Evolutionary conservation across 1,284 basidiomycete genomes (phyloP).

Genomic region (Sporisorium exsertum): DNA sequence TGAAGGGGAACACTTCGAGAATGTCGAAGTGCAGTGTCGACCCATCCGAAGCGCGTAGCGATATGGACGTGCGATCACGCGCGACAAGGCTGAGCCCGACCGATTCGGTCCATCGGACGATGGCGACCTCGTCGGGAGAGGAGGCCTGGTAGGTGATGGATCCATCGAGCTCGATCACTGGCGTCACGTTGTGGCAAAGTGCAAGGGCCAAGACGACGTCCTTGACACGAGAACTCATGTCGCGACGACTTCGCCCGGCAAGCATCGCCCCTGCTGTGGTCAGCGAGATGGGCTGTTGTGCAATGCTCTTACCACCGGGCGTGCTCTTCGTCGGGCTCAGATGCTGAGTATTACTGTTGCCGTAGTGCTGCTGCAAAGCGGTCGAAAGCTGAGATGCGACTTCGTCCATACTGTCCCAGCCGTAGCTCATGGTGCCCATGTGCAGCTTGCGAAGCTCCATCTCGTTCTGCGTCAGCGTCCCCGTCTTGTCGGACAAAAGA

Average conservation of each 20-base stretch:
- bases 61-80: conserved; percentile 88
- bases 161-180: conserved; percentile 92
- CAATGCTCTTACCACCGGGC: background rate
- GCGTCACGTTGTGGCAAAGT: conserved; percentile 97
- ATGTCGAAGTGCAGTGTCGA: conserved; percentile 79
- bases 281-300: conserved; percentile 31
- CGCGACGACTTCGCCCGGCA: conserved; percentile 84
- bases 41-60: conserved; percentile 54
- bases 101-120: conserved; percentile 97
- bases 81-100: conserved; percentile 88
- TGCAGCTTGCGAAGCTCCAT: conserved; percentile 99
- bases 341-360: conserved; percentile 19
- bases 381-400: conserved; percentile 86
- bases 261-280: conserved; percentile 79
- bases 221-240: conserved; percentile 93
- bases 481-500: conserved; percentile 95
- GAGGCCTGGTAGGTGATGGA: conserved; percentile 96
- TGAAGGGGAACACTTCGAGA: conserved; percentile 94
- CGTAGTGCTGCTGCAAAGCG: conserved; percentile 74
- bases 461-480: conserved; percentile 96
- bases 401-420: conserved; percentile 97
- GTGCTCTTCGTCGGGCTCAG: conserved; percentile 31
- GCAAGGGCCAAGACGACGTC: conserved; percentile 94
- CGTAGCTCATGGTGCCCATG: conserved; percentile 98
- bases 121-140: conserved; percentile 98